Base-by-base conservation (phyloP, 2,329 filamentous ascomycete species). In the Macrophomina tecta region DNA sequence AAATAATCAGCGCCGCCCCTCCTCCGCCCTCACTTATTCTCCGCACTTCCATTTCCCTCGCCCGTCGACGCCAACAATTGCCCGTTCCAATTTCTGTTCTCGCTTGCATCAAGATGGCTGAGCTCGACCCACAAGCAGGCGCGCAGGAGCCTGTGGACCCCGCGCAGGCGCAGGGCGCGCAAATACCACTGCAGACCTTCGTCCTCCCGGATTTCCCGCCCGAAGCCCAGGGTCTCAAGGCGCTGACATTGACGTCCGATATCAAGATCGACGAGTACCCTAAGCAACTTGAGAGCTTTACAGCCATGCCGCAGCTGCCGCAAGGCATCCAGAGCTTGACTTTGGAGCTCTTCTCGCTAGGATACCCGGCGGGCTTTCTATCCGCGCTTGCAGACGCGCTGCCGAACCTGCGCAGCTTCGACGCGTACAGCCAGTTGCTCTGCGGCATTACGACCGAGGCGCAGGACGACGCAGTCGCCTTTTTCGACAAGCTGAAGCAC, bases 211-310 rank as follows among this genome's bases (percentile, higher is more conserved):
- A 75, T 58, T 84, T 84, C 69, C 82, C 82, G 2, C 73, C 76
- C 0, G 74, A 80, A 72, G 81, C 82, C 5, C 74, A 73, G n/a
- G 73, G 72, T n/a, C 76, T 84, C 56, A 77, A 77, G 66, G 77
- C 81, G 34, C 73, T 85, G 16, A 84, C 81, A 30, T 72, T 84
- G n/a, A 84, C 82, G 52, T 79, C 78, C 51, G 82, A 83, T 71
- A 82, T 84, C 74, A 81, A 81, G 68, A 77, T 82, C 64, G 78
- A 80, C 69, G 79, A 82, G 46, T 84, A 84, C 73, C 76, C 80
- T 64, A 61, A 68, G 16, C 70, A 80, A 7, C 76, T 84, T 12
- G 63, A 77, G 63, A 70, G 76, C 12, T 67, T 67, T 49, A 6
- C 56, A 9, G 36, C 65, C 5, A 63, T 67, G 7, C 68, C 71